Conservation (phyloP, 2,329 filamentous ascomycete genomes). For the Aspergillus awamori region DNA sequence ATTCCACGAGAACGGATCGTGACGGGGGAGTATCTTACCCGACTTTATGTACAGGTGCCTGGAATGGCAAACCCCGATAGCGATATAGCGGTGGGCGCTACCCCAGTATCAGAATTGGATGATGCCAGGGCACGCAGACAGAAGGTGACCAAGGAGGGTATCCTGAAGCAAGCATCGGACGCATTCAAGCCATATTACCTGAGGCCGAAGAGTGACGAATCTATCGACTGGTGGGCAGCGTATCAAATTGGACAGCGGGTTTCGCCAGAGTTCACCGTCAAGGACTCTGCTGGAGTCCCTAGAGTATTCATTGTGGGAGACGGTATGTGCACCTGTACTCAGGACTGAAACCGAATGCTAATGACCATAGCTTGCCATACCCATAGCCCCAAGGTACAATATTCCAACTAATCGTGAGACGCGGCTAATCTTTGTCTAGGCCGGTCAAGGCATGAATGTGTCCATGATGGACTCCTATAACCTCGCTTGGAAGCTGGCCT, state of each 20-base stretch:
- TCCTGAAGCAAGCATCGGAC: constrained; percentile 65
- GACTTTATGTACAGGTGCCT: constrained; percentile 60
- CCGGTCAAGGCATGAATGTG: constrained; percentile 78
- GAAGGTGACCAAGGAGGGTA: constrained; percentile 63
- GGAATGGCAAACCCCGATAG: constrained; percentile 31
- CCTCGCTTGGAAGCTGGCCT: constrained; percentile 43
- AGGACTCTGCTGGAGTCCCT: constrained; percentile 67
- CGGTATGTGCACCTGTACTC: constrained; percentile 30
- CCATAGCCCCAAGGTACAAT: constrained; percentile 65
- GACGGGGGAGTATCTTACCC: constrained; percentile 69
- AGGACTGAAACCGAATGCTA: background rate
- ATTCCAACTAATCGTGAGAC: background rate
- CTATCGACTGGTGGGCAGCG: constrained; percentile 72
- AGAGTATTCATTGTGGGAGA: constrained; percentile 74
- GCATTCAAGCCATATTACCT: constrained; percentile 69
- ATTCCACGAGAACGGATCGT: constrained; percentile 68
- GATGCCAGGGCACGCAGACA: constrained; percentile 63
- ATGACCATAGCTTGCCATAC: constrained; percentile 65
- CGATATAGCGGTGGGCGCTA: constrained; percentile 1
- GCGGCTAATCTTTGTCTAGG: constrained; percentile 39
- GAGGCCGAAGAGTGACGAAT: constrained; percentile 57
- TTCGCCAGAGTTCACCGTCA: constrained; percentile 47
- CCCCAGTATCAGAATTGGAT: constrained; percentile 44
- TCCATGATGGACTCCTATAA: constrained; percentile 63
- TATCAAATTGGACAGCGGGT: constrained; percentile 75